These are phyloP conservation scores for Candida railenensis DNA, from an alignment of 805 yeast genomes.

Conservation along the genomic window DNA sequence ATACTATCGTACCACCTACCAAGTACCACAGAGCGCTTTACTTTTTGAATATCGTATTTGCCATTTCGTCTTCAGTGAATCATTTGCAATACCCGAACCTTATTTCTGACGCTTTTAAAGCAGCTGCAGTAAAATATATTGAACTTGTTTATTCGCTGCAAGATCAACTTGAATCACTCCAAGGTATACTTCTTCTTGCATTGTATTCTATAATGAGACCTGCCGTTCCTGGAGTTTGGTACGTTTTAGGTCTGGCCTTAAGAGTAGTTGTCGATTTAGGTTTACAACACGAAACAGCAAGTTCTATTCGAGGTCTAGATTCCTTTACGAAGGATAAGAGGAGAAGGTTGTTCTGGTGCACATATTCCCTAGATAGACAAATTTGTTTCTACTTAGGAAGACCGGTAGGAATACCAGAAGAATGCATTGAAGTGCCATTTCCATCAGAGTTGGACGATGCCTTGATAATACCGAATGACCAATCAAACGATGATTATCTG, in stretches of 20 bases:
- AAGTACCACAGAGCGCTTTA: constrained; percentile 55
- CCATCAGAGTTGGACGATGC: constrained; percentile 79
- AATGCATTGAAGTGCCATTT: constrained; percentile 64
- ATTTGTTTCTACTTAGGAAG: constrained; percentile 83
- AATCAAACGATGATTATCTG: constrained; percentile 37
- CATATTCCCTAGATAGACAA: constrained; percentile 82
- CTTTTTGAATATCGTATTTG: constrained; percentile 74
- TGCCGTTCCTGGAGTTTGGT: constrained; percentile 91
- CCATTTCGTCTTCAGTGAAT: constrained; percentile 74
- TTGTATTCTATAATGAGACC: constrained; percentile 85
- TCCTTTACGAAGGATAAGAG: constrained; percentile 66
- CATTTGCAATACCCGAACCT: constrained; percentile 65
- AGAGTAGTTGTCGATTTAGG: constrained; percentile 83
- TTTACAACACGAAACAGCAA: constrained; percentile 63
- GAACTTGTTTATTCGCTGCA: constrained; percentile 55
- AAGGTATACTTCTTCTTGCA: constrained; percentile 67
- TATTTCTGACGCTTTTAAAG: constrained; percentile 67
- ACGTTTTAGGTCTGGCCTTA: constrained; percentile 75
- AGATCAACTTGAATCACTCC: constrained; percentile 69
- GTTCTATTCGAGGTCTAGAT: constrained; percentile 36
- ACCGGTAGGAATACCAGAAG: constrained; percentile 88
- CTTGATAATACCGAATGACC: constrained; percentile 39
- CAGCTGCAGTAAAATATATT: constrained; percentile 60
- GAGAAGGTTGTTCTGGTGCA: constrained; percentile 83
- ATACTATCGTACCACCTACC: constrained; percentile 43